Evolutionary conservation across 176 grass and related monocot species (phyloP), one percentile per base, ranked within the genome.

Genomic region (Rhynchospora tenuis): DNA sequence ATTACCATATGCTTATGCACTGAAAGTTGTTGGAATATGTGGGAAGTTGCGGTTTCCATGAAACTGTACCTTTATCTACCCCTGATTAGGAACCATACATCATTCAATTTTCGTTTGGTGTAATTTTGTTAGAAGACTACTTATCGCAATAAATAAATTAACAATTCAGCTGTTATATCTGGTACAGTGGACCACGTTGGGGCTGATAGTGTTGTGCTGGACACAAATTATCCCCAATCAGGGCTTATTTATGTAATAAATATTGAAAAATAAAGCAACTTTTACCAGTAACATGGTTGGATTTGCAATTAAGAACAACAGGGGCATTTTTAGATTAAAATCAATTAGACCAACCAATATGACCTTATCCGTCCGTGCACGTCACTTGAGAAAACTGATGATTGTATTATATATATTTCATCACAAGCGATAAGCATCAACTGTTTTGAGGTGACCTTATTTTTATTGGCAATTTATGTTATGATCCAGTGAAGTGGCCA

Each of bases 401-500:
- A 62, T 10, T 10, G 24, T 27, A 64, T 64, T n/a, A 23, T 63
- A 9, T 63, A 11, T 63, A 26, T 58, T 58, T 58, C 13, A 13
- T 58, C n/a, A 58, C 0, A 58, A 58, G 17, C 56, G 17, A 58
- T 63, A 9, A 63, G 13, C 27, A 26, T 33, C 27, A 45, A 48
- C 46, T 47, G 33, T 65, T 81, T 63, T 6, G 10, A 20, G 13
- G 19, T 64, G 38, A 65, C n/a, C 57, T 52, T 52, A 12, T 64
- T 45, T 51, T 82, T 9, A 64, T 1, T 1, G 20, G 11, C 10
- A 82, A 64, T 66, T 82, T 62, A 50, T 64, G 11, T 62, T 46
- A 47, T 82, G 61, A 64, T 82, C 58, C 80, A 72, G 73, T 50
- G 73, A 79, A 81, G 61, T 91, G 85, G 84, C 90, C 92, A 20